Evolutionary conservation across 768 basidiomycete species (phyloP).

Genomic region (Boletus huronensis): DNA sequence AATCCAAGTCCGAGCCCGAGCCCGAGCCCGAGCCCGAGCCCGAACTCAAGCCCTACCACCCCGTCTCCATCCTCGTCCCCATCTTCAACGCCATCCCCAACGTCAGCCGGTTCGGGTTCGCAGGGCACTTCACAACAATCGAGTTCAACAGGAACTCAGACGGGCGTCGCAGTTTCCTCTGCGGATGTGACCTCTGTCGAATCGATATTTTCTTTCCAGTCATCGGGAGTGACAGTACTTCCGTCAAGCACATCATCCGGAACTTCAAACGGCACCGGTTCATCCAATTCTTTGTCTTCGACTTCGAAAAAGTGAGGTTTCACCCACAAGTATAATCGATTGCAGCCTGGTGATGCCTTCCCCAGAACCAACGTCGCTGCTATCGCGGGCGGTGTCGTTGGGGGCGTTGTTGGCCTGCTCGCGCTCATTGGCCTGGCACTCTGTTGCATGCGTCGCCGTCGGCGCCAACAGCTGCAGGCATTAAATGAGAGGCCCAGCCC

Average conservation of each 20-base stretch:
- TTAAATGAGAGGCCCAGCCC: slow-evolving; percentile 8
- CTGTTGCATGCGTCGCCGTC: slow-evolving; percentile 13
- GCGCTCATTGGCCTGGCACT: slow-evolving; percentile 12
- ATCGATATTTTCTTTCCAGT: slow-evolving; percentile 4
- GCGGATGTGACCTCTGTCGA: neutral
- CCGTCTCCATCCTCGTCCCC: slow-evolving; percentile 2
- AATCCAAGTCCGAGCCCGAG: neutral
- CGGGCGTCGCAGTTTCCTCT: neutral
- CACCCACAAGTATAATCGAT: neutral
- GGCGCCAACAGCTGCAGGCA: neutral
- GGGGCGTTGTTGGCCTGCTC: slow-evolving; percentile 17
- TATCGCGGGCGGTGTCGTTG: slow-evolving; percentile 16
- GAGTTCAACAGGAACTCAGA: slow-evolving; percentile 1
- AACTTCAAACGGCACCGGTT: neutral
- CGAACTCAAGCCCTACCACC: neutral
- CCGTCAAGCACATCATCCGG: slow-evolving; percentile 15
- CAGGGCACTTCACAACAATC: slow-evolving; percentile 1
- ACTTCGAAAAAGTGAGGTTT: slow-evolving; percentile 12
- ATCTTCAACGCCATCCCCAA: neutral
- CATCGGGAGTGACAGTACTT: slow-evolving; percentile 6
- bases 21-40: neutral
- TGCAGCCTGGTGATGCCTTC: neutral
- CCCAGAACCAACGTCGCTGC: slow-evolving; percentile 14
- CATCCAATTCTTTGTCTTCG: slow-evolving; percentile 1
- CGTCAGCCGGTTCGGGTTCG: neutral